phyloP scores from a whole-genome alignment of 1,139 yeast genomes.

The Zhuliangozyma blackwelliae region DNA sequence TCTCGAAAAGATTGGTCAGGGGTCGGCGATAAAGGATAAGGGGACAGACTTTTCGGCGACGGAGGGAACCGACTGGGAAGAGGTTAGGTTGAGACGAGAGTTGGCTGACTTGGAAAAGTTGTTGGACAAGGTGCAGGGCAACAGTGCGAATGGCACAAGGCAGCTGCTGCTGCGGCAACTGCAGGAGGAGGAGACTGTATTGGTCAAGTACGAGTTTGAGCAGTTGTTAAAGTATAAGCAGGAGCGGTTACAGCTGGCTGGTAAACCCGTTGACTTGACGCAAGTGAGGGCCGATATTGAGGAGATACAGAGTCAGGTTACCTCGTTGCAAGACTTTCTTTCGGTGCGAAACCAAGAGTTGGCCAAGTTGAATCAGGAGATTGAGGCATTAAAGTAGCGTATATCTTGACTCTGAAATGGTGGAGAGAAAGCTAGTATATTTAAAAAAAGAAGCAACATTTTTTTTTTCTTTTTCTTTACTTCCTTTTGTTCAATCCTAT shows the following conservation, averaged over 20 bases:
- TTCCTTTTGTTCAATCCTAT: too few species aligned
- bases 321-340: slow-evolving; percentile 54
- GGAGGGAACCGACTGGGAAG: slow-evolving; percentile 83
- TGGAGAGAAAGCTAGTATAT: neutral
- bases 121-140: slow-evolving; percentile 50
- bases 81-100: slow-evolving; percentile 76
- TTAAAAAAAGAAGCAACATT: too few species aligned
- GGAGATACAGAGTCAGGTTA: slow-evolving; percentile 62
- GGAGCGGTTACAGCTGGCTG: slow-evolving; percentile 15
- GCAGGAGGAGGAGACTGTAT: slow-evolving; percentile 25
- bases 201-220: slow-evolving; percentile 68
- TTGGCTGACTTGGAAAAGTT: slow-evolving; percentile 66
- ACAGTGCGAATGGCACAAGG: slow-evolving; percentile 13
- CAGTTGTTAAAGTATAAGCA: slow-evolving; percentile 75
- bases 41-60: slow-evolving; percentile 77
- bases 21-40: slow-evolving; percentile 47
- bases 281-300: slow-evolving; percentile 56
- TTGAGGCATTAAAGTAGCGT: slow-evolving; percentile 20
- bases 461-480: too few species aligned
- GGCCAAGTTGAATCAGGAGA: slow-evolving; percentile 39
- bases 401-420: neutral
- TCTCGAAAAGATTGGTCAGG: slow-evolving; percentile 41
- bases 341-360: slow-evolving; percentile 50
- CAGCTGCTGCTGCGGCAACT: slow-evolving; percentile 3
- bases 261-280: slow-evolving; percentile 24